Evolutionary conservation across 1,284 basidiomycete genomes (phyloP).

Genomic region (Cryptococcus jaspeensis): DNA sequence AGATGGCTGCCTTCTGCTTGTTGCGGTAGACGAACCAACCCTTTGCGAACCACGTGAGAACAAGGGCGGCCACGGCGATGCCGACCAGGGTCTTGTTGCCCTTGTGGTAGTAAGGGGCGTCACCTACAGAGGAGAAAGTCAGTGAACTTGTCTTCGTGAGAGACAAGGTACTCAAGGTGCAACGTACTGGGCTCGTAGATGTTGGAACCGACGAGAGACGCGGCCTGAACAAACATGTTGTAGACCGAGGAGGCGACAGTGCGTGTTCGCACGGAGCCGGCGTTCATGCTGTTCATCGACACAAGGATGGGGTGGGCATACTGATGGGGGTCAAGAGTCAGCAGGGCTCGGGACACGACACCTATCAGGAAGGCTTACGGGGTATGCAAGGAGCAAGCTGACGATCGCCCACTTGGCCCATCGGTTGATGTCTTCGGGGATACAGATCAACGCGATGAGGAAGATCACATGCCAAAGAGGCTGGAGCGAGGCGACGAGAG

Average conservation of each 20-base stretch:
- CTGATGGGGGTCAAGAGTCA: background rate
- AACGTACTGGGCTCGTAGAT: slow-evolving; percentile 33
- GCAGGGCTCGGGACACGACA: background rate
- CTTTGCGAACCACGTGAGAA: slow-evolving; percentile 25
- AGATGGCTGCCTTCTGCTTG: slow-evolving; percentile 24
- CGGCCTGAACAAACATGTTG: slow-evolving; percentile 44
- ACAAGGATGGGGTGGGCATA: slow-evolving; percentile 37
- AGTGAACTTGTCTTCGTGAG: background rate
- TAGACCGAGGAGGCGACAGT: slow-evolving; percentile 40
- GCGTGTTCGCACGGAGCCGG: slow-evolving; percentile 40
- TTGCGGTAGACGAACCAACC: slow-evolving; percentile 30
- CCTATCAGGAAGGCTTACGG: slow-evolving; percentile 4
- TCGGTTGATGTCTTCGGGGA: slow-evolving; percentile 24
- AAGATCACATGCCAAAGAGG: slow-evolving; percentile 36
- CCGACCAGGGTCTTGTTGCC: slow-evolving; percentile 38
- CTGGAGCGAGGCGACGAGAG: slow-evolving; percentile 20
- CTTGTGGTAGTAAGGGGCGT: slow-evolving; percentile 37
- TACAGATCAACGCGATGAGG: slow-evolving; percentile 27
- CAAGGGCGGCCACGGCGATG: slow-evolving; percentile 24
- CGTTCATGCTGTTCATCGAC: slow-evolving; percentile 31
- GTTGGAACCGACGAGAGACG: slow-evolving; percentile 32
- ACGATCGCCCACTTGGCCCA: slow-evolving; percentile 28
- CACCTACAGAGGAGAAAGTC: slow-evolving; percentile 2
- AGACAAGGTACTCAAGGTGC: background rate
- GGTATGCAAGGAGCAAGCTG: slow-evolving; percentile 22